Evolutionary conservation across 1,284 basidiomycete genomes (phyloP).

Genomic region (Marasmius oreades): DNA sequence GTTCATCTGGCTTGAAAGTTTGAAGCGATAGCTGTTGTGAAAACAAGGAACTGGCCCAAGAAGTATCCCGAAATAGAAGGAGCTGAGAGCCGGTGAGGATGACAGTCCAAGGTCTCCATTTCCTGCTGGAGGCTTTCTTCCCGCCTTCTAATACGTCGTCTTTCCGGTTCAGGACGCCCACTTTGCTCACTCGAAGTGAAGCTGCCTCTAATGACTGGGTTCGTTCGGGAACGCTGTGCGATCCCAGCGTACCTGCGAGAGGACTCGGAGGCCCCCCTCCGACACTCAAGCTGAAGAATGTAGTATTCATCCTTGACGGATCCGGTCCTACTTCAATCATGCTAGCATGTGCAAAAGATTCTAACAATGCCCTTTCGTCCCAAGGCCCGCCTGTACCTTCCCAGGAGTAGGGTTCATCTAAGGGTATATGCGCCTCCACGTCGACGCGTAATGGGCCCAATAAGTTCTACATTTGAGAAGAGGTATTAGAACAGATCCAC

Average conservation of each 20-base stretch:
- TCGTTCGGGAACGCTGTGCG: constrained; percentile 17
- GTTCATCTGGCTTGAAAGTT: constrained; percentile 83
- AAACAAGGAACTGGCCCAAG: constrained; percentile 61
- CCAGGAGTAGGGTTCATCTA: constrained; percentile 72
- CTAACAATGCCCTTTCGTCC: constrained; percentile 67
- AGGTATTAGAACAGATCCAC: not conserved
- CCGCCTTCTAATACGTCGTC: constrained; percentile 78
- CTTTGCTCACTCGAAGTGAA: constrained; percentile 76
- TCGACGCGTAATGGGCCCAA: constrained; percentile 77
- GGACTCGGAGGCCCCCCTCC: constrained; percentile 30
- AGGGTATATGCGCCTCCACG: constrained; percentile 61
- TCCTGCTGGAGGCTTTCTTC: constrained; percentile 72
- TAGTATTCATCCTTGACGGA: constrained; percentile 31
- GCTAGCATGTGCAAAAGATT: constrained; percentile 67
- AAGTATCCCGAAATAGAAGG: constrained; percentile 86
- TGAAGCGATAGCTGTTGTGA: constrained; percentile 44
- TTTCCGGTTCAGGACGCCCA: constrained; percentile 81
- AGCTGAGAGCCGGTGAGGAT: constrained; percentile 89
- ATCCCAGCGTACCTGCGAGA: constrained; percentile 20
- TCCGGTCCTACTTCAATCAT: constrained; percentile 56
- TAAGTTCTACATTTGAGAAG: constrained; percentile 45
- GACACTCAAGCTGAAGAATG: constrained; percentile 48
- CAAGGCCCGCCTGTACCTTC: constrained; percentile 69
- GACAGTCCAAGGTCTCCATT: constrained; percentile 88
- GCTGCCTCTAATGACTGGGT: constrained; percentile 33